Base-by-base conservation (phyloP, 768 basidiomycete genomes). In the Panaeolus cyanescens region DNA sequence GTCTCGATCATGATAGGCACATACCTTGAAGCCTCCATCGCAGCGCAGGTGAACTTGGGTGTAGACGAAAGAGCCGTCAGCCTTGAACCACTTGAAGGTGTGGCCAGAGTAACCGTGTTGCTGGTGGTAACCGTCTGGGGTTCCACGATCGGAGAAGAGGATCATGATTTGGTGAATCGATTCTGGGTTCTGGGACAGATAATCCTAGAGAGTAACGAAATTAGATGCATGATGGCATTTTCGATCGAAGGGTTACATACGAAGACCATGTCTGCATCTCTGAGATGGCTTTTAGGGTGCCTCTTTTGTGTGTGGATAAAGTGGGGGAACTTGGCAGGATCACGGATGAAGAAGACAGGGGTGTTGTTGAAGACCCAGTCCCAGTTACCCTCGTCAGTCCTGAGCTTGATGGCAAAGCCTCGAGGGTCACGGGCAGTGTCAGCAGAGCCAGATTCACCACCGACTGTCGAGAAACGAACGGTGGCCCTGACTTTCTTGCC, bases 301-400 rank as follows among this genome's bases (percentile, higher is more conserved):
- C 91, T 86, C 80, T 95, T 95, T 72, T 93, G 91, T 30, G 93
- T 93, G 80, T 98, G 96, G 67, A 96, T 92, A 75, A 97, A 89
- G 79, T 97, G 93, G 45, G 92, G 89, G 83, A 96, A 97, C 76
- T 94, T 89, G 75, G 90, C 84, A 13, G 91, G 86, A 73, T 96
- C 88, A 66, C 89, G 85, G 74, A 97, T 86, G 80, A 93, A 91
- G 86, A 95, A 95, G 65, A 96, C 83, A 53, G 95, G 93, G 13
- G 92, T 93, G 79, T 95, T 94, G 79, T 94, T 93, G 86, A 90
- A 85, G 68, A 95, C 95, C 83, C 91, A 91, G 73, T 97, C 95
- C 75, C 87, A 86, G 80, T 93, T 96, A 19, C 96, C 96, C 73
- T 97, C 85, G 2, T 93, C 87, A 0, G 96, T 95, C 74, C 86